A percentile compares a stretch with the other conserved stretches of the same genome.
These are phyloP conservation scores for Barbatosphaeria neglecta DNA, from an alignment of 495 filamentous ascomycete species.

Conservation along the genomic window DNA sequence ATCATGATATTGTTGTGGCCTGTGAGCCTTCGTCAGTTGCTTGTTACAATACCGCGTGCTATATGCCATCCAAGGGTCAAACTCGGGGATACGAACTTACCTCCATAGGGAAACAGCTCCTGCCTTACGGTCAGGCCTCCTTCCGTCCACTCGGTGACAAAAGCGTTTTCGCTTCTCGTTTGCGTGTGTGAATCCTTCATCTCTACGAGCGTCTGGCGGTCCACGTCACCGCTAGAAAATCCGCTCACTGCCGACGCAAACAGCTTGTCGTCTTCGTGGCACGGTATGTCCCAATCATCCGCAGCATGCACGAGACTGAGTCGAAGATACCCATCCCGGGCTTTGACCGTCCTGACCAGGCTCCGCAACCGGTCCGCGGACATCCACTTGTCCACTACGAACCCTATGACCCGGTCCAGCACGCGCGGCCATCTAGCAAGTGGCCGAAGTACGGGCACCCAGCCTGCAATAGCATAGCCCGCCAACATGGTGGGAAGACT, in stretches of 20 bases:
- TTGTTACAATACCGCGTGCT: neutral
- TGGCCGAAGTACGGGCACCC: slow-evolving; percentile 69
- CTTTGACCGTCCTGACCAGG: slow-evolving; percentile 33
- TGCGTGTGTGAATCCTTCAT: slow-evolving; percentile 31
- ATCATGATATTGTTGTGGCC: slow-evolving; percentile 49
- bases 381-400: slow-evolving; percentile 42
- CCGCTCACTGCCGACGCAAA: slow-evolving; percentile 45
- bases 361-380: slow-evolving; percentile 32
- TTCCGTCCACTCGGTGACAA: slow-evolving; percentile 26
- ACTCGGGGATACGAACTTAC: slow-evolving; percentile 21
- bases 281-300: slow-evolving; percentile 70
- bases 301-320: slow-evolving; percentile 65
- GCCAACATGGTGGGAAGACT: slow-evolving; percentile 58
- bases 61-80: neutral
- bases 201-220: slow-evolving; percentile 14
- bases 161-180: slow-evolving; percentile 24
- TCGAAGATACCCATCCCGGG: slow-evolving; percentile 32
- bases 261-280: slow-evolving; percentile 44
- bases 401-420: slow-evolving; percentile 21
- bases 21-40: slow-evolving; percentile 14
- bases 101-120: slow-evolving; percentile 46
- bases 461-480: slow-evolving; percentile 52
- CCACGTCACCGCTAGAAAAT: slow-evolving; percentile 23
- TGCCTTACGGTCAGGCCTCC: slow-evolving; percentile 31
- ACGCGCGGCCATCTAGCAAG: slow-evolving; percentile 38